Evolutionary conservation across 148 eudicot species (phyloP).

Genomic region (Rhododendron molle): DNA sequence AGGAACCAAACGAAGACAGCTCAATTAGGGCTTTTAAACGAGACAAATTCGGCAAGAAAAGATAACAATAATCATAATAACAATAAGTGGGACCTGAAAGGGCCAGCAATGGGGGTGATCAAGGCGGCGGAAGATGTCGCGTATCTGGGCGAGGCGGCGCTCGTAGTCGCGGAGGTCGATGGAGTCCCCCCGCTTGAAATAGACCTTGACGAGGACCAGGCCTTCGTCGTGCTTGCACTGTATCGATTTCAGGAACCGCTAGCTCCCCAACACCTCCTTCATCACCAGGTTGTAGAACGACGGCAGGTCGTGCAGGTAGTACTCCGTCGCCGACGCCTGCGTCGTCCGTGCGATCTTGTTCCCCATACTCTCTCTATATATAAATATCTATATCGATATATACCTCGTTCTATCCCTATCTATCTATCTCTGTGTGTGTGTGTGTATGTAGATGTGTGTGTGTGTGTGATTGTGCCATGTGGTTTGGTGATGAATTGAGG

Average conservation of each 20-base stretch:
- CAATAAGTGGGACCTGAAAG: slow-evolving; percentile 50
- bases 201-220: slow-evolving; percentile 79
- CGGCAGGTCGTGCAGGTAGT: slow-evolving; percentile 89
- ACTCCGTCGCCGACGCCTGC: slow-evolving; percentile 90
- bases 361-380: slow-evolving; percentile 46
- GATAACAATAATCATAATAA: too few species aligned
- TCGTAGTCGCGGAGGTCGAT: slow-evolving; percentile 80
- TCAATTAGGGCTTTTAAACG: not conserved
- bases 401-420: not conserved
- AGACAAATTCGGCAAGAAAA: too few species aligned
- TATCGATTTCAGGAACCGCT: slow-evolving; percentile 84
- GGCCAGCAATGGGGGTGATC: slow-evolving; percentile 95
- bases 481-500: not conserved
- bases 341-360: slow-evolving; percentile 93
- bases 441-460: too few species aligned
- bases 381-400: not conserved
- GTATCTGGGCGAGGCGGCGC: slow-evolving; percentile 51
- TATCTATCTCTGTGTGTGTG: too few species aligned
- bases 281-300: slow-evolving; percentile 88
- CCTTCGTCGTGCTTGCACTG: slow-evolving; percentile 95
- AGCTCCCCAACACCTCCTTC: slow-evolving; percentile 82
- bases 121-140: slow-evolving; percentile 50
- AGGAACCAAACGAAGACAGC: not conserved
- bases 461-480: not conserved
- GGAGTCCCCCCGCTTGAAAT: slow-evolving; percentile 87